A percentile compares a stretch with the other conserved stretches of the same genome.
phyloP scores from a whole-genome alignment of 805 yeast species.

The Saccharomyces eubayanus region DNA sequence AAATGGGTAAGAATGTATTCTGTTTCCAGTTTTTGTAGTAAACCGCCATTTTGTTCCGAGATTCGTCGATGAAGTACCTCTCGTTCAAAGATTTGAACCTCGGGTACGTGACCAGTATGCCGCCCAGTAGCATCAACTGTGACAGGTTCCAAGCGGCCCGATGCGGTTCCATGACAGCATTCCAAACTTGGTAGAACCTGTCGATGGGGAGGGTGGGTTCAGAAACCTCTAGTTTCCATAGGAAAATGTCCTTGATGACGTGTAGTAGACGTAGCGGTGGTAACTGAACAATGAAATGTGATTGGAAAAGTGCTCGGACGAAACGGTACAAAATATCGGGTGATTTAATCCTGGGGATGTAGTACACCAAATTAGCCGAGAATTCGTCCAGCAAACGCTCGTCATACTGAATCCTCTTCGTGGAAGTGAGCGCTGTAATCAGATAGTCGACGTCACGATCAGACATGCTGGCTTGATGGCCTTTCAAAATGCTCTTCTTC shows the following conservation, averaged over 20 bases:
- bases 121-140: constrained; percentile 21
- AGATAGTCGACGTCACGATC: background rate
- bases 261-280: constrained; percentile 13
- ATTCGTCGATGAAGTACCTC: constrained; percentile 18
- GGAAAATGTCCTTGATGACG: constrained; percentile 15
- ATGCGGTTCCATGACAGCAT: constrained; percentile 5
- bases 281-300: constrained; percentile 4
- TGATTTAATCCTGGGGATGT: constrained; percentile 18
- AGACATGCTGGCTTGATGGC: background rate
- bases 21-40: constrained; percentile 18
- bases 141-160: constrained; percentile 2
- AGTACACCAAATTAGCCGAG: constrained; percentile 20
- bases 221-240: constrained; percentile 27
- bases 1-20: constrained; percentile 17
- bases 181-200: constrained; percentile 21
- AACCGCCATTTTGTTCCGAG: constrained; percentile 8
- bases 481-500: background rate
- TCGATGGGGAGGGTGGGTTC: constrained; percentile 21
- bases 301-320: constrained; percentile 10
- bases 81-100: constrained; percentile 14
- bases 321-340: constrained; percentile 7
- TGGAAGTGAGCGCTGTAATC: background rate
- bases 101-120: constrained; percentile 15
- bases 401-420: background rate
- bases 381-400: background rate